Conservation (phyloP, 371 early-diverging fungal species). For the Funneliformis caledonium region DNA sequence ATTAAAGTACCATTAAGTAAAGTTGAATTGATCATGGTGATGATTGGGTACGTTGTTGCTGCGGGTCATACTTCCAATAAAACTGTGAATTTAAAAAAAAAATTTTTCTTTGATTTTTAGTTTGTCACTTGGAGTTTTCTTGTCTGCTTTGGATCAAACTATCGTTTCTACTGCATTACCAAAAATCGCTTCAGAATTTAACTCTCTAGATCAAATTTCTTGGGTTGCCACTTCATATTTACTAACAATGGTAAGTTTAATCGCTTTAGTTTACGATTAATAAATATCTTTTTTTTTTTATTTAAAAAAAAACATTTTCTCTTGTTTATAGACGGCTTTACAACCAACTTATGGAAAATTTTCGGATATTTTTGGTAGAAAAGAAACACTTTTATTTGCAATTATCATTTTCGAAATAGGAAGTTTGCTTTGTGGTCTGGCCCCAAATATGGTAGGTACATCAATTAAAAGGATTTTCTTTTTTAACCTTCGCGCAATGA, state of each 20-base stretch:
- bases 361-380: slow-evolving; percentile 76
- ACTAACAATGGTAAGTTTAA: slow-evolving; percentile 67
- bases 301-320: neutral
- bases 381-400: slow-evolving; percentile 59
- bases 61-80: neutral
- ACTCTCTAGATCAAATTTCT: slow-evolving; percentile 62
- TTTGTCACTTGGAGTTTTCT: slow-evolving; percentile 29
- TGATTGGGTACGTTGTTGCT: neutral
- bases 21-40: neutral
- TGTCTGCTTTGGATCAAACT: slow-evolving; percentile 41
- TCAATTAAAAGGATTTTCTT: neutral
- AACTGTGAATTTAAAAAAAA: neutral
- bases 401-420: slow-evolving; percentile 61
- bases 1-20: neutral
- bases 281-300: neutral
- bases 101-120: neutral
- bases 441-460: slow-evolving; percentile 52
- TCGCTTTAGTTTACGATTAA: neutral
- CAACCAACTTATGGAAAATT: slow-evolving; percentile 56
- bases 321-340: slow-evolving; percentile 47
- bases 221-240: slow-evolving; percentile 82
- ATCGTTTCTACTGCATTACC: slow-evolving; percentile 48
- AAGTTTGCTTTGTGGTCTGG: slow-evolving; percentile 62
- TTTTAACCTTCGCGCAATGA: neutral
- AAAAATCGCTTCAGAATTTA: slow-evolving; percentile 76